These are phyloP conservation scores for Saksenaea oblongispora DNA, from an alignment of 371 early-diverging fungal genomes.

Conservation along the genomic window DNA sequence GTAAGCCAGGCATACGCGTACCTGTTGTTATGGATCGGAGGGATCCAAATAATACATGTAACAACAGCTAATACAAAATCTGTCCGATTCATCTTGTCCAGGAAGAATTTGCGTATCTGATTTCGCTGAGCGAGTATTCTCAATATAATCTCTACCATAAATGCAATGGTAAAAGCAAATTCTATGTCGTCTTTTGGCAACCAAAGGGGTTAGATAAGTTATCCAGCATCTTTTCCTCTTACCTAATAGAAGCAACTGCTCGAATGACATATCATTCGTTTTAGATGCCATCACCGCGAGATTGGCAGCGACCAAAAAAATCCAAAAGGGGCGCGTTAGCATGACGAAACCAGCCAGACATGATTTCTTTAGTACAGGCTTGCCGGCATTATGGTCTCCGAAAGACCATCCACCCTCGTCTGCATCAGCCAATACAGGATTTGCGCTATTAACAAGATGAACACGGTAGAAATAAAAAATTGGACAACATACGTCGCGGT, in stretches of 20 bases:
- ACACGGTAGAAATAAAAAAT: not conserved
- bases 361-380: conserved; percentile 11
- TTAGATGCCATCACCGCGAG: conserved; percentile 58
- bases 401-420: conserved; percentile 49
- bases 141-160: conserved; percentile 56
- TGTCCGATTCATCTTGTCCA: conserved; percentile 44
- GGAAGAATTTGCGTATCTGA: conserved; percentile 45
- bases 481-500: conserved; percentile 35
- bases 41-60: conserved; percentile 57
- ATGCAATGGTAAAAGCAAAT: conserved; percentile 53
- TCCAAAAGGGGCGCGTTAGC: conserved; percentile 51
- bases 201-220: not conserved
- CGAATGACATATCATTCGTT: conserved; percentile 37
- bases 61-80: conserved; percentile 57
- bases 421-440: conserved; percentile 44
- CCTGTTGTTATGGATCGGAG: conserved; percentile 39
- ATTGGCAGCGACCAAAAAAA: conserved; percentile 49
- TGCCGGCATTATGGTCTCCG: conserved; percentile 16
- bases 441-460: conserved; percentile 27
- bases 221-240: not conserved
- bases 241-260: conserved; percentile 32
- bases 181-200: conserved; percentile 27
- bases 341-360: conserved; percentile 24
- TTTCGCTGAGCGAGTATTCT: conserved; percentile 44
- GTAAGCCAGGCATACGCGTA: conserved; percentile 60